Base-by-base conservation (phyloP, 306 rosid species). In the Abrus pulchellus region DNA sequence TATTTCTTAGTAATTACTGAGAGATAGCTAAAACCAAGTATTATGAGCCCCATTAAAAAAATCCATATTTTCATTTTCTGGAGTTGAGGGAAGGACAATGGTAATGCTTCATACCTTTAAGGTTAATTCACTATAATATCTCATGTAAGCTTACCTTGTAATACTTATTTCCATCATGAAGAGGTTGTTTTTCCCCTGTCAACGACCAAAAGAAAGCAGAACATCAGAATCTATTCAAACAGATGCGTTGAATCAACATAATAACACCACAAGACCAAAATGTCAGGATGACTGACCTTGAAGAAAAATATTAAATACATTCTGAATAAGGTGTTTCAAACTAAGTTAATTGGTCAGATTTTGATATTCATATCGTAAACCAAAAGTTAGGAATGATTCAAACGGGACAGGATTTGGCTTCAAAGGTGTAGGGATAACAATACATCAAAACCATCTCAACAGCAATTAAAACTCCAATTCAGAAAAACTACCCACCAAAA, bases 151-250 rank as follows among this genome's bases (percentile, higher is more conserved):
- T 77, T 81, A 84, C 90, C 86, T 87, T 49, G 86, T 69, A 62
- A 68, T 69, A 78, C 75, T 81, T 57, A 78, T 74, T 70, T 84
- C 86, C 87, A 81, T 87, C 63, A 55, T 30, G 72, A 67, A 77
- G 79, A 53, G 68, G 47, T 30, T 57, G 75, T 40, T 47, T 32
- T 74, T 77, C 71, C 47, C 80, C 83, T 77, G 73, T 40, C 64
- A 74, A 72, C 36, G 44, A 77, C 38, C 20, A 72, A 50, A 30
- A 76, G 55, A 68, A 66, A 57, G 10, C 32, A 7, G 36, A 53
- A 55, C 14, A 40, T 80, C 74, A 73, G 77, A 41, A 73, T 43
- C 43, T 38, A 13, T 12, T 62, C 67, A n/a, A 68, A 60, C 20
- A 77, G 52, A 63, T 45, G 20, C 13, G 61, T 73, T 13, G 48